Conservation (phyloP, 257 asterid genomes). For the Euphrasia confusa region DNA sequence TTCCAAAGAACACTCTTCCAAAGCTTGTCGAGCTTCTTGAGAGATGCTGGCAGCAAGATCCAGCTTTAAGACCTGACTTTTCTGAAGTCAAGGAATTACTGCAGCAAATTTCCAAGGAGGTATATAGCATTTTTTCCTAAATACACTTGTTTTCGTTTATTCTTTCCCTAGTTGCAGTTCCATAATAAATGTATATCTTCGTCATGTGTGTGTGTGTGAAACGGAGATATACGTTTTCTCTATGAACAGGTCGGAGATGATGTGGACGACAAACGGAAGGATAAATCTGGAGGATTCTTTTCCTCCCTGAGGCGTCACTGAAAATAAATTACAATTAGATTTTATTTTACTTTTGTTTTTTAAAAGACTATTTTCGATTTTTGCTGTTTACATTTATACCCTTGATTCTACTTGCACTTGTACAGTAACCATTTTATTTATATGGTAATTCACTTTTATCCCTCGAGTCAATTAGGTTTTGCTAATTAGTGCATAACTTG, state of each 20-base stretch:
- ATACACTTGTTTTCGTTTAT: neutral
- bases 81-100: slow-evolving; percentile 62
- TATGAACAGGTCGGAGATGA: slow-evolving; percentile 64
- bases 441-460: slow-evolving; percentile 15
- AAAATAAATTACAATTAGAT: neutral
- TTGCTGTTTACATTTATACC: slow-evolving; percentile 13
- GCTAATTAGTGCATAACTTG: neutral
- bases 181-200: neutral
- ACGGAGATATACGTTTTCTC: neutral
- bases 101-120: slow-evolving; percentile 73
- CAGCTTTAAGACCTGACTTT: slow-evolving; percentile 76
- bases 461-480: slow-evolving; percentile 18
- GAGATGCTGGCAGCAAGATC: slow-evolving; percentile 95
- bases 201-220: neutral
- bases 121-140: slow-evolving; percentile 13
- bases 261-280: slow-evolving; percentile 66
- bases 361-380: neutral
- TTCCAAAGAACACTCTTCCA: slow-evolving; percentile 71
- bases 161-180: neutral
- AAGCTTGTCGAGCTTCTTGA: slow-evolving; percentile 80
- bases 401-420: slow-evolving; percentile 30
- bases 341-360: neutral
- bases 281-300: slow-evolving; percentile 79
- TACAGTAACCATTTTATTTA: slow-evolving; percentile 30
- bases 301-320: slow-evolving; percentile 56